Base-by-base conservation (phyloP, 257 asterid species). In the Craterostigma plantagineum region DNA sequence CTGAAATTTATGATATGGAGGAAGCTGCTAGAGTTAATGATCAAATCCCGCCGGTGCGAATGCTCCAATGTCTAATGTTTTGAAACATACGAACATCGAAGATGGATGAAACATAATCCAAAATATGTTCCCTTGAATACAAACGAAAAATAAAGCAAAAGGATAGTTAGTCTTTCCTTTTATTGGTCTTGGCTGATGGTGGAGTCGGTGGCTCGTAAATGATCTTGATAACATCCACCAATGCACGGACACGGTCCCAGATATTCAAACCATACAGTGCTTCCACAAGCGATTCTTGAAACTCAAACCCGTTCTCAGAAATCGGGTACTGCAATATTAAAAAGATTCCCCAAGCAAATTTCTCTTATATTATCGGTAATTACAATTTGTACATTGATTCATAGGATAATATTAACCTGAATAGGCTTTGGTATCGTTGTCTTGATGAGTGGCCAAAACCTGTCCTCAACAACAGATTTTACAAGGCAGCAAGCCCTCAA, bases 391-490 rank as follows among this genome's bases (percentile, higher is more conserved):
- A n/a, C n/a, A n/a, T n/a, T n/a, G n/a, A n/a, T n/a, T n/a, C n/a
- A 12, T 10, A 14, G 18, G 11, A 7, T 39, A 38, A 50, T n/a
- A 18, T 49, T 53, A 44, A 82, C 98, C 95, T 77, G 93, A 44
- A 90, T 83, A 54, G 98, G 98, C 64, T 79, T 83, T 9, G 95
- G 98, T 60, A 83, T 83, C 68, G 65, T 77, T 37, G 98, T 90
- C 66, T 83, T 90, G 62, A 90, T 54, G 30, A 90, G 66, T 2
- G 98, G 98, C 95, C 95, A 87, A 76, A 77, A 90, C 55, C 94
- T 61, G 59, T 90, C 98, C 76, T 90, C 98, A 37, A 67, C 95
- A 4, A 90, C 90, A 0, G 98, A 68, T 61, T 90, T 90, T 14
- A 83, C 84, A 6, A 90, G 91, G 57, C 98, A 83, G 76, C 98